Conservation (phyloP, 495 filamentous ascomycete genomes). For the Cetradonia linearis region DNA sequence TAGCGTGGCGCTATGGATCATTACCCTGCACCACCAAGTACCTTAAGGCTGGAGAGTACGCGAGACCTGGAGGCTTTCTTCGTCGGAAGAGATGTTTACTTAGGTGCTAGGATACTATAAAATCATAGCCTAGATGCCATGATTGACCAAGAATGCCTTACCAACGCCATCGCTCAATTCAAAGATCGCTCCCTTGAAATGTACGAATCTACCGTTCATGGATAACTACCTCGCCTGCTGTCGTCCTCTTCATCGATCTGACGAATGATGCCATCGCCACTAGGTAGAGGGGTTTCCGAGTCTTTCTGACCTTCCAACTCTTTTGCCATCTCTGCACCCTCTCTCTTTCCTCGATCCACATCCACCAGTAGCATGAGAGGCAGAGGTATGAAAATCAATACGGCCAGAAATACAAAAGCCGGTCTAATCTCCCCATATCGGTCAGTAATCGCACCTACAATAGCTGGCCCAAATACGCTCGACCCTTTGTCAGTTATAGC, state of each 20-base stretch:
- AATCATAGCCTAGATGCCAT: neutral
- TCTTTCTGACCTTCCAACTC: constrained; percentile 43
- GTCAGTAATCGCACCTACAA: constrained; percentile 88
- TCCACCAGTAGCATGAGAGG: constrained; percentile 78
- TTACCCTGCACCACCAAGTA: no score
- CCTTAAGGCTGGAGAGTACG: neutral
- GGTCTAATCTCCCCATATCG: constrained; percentile 81
- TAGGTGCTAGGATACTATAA: neutral
- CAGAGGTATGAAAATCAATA: constrained; percentile 69
- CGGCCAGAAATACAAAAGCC: constrained; percentile 85
- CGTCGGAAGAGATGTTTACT: no score
- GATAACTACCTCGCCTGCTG: neutral
- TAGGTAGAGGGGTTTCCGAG: neutral
- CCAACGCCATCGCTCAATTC: constrained; percentile 6
- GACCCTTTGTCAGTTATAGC: constrained; percentile 97
- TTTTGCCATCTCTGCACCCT: constrained; percentile 60
- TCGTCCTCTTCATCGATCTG: constrained; percentile 19
- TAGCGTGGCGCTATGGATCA: no score
- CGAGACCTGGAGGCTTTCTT: no score
- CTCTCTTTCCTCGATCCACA: constrained; percentile 76
- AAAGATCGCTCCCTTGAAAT: neutral
- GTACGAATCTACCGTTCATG: neutral
- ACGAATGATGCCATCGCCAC: constrained; percentile 11
- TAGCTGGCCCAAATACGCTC: constrained; percentile 84
- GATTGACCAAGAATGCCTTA: neutral